Percentiles rank a stretch among this genome's conserved stretches.
Conservation (phyloP, 805 yeast species). For the Saccharomycopsis synnaedendra region DNA sequence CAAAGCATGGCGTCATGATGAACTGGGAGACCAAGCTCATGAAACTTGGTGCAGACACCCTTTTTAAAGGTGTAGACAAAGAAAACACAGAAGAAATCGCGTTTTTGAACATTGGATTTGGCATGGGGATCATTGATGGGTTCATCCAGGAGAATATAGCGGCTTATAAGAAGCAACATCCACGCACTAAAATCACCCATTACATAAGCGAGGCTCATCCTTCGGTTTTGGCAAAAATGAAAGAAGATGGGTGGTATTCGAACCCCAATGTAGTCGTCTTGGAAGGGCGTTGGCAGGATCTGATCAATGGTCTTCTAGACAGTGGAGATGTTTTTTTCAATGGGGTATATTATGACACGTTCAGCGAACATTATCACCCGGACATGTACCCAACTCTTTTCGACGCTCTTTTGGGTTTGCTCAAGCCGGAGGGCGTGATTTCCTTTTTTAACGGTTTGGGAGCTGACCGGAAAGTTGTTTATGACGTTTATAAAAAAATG, state of each 20-base stretch:
- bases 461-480: conserved; percentile 62
- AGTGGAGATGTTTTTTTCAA: conserved; percentile 59
- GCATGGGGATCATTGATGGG: conserved; percentile 91
- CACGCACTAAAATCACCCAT: conserved; percentile 45
- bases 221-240: conserved; percentile 61
- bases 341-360: conserved; percentile 91
- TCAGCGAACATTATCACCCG: conserved; percentile 70
- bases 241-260: conserved; percentile 70
- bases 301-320: conserved; percentile 46
- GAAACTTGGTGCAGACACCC: conserved; percentile 66
- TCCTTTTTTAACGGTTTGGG: conserved; percentile 91
- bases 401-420: conserved; percentile 69
- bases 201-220: conserved; percentile 95
- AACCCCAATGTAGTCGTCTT: conserved; percentile 60
- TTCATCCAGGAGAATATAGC: conserved; percentile 43
- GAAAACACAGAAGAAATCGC: conserved; percentile 29
- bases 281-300: conserved; percentile 91
- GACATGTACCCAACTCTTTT: conserved; percentile 75
- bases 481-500: conserved; percentile 76
- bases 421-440: conserved; percentile 74
- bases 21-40: conserved; percentile 84
- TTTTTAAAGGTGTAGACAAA: conserved; percentile 24
- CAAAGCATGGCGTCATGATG: conserved; percentile 94
- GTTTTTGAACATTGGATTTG: conserved; percentile 84
- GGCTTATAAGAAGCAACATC: conserved; percentile 20